Base-by-base conservation (phyloP, 345 rosid genomes). In the Hypericum perforatum region DNA sequence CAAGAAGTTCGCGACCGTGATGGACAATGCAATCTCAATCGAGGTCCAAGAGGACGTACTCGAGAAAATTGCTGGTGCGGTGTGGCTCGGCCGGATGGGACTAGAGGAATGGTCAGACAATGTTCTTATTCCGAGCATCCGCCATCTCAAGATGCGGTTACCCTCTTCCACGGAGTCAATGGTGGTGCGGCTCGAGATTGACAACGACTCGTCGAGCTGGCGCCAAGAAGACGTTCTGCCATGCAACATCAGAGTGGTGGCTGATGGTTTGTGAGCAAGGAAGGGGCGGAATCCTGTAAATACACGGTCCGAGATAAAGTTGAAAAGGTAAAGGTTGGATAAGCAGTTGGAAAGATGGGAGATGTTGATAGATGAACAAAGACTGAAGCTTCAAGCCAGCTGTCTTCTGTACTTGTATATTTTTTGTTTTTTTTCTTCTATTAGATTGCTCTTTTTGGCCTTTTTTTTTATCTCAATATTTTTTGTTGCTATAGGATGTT, bases 81-180 rank as follows among this genome's bases (percentile, higher is more conserved):
- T 82, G 14, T 92, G 94, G 89, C 51, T 85, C 9, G 77, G 89
- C 38, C 57, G 57, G 54, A 74, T 63, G 5, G 80, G 84, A 57
- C 63, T 88, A 64, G 95, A 89, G 57, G 95, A 85, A 62, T 92
- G 97, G 95, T 54, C 67, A 2, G 87, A 88, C 37, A 78, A 75
- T 57, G 95, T 78, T 39, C 43, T 92, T 63, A 76, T 71, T 60
- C 82, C 97, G 5, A 75, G 82, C 64, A 69, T 92, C 48, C 81
- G 73, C 11, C 77, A 68, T 56, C 72, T 86, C 6, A 85, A 74
- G 66, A 41, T 68, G 39, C 63, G 39, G 53, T 53, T 83, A 3
- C 73, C 77, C 0, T 13, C 70, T 9, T 49, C 43, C 0, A 48
- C 60, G 0, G 53, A 81, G 13, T 61, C 78, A 0, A 41, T 66